Evolutionary conservation across 768 basidiomycete species (phyloP).

Genomic region (Cyclocybe cylindracea): DNA sequence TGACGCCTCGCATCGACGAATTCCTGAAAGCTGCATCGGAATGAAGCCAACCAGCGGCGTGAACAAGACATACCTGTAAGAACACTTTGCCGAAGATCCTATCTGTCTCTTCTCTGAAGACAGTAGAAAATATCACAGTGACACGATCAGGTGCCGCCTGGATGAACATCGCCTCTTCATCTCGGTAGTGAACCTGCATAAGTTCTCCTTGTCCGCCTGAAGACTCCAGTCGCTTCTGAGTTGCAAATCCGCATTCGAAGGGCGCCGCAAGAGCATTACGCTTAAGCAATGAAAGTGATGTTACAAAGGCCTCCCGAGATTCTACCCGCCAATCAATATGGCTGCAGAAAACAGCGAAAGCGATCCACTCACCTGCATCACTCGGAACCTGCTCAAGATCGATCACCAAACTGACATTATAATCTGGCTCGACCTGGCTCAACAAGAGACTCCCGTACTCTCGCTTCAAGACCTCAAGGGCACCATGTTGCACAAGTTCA

Average conservation of each 20-base stretch:
- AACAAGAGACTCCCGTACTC: slow-evolving; percentile 81
- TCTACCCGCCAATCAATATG: slow-evolving; percentile 46
- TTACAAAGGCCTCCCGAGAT: slow-evolving; percentile 75
- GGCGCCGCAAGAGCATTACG: slow-evolving; percentile 94
- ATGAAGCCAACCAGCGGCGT: background rate
- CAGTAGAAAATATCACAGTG: slow-evolving; percentile 95
- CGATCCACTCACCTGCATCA: slow-evolving; percentile 62
- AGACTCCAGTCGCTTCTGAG: slow-evolving; percentile 84
- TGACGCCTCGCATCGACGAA: slow-evolving; percentile 97
- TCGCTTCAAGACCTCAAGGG: slow-evolving; percentile 70
- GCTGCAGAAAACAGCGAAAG: background rate
- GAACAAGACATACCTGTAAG: slow-evolving; percentile 68
- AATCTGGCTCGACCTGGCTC: slow-evolving; percentile 77
- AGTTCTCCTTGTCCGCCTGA: slow-evolving; percentile 75
- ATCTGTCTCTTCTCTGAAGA: slow-evolving; percentile 97
- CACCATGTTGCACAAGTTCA: slow-evolving; percentile 88
- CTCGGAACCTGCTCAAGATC: slow-evolving; percentile 85
- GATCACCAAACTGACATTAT: slow-evolving; percentile 84
- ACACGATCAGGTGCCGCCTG: slow-evolving; percentile 94
- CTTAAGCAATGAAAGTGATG: slow-evolving; percentile 83
- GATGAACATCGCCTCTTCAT: slow-evolving; percentile 96
- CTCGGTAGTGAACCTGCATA: slow-evolving; percentile 93
- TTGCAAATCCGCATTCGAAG: slow-evolving; percentile 84
- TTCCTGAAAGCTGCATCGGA: slow-evolving; percentile 56
- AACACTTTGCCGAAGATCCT: slow-evolving; percentile 98